Evolutionary conservation across 2,329 filamentous ascomycete genomes (phyloP).

Genomic region (Cytospora leucostoma): DNA sequence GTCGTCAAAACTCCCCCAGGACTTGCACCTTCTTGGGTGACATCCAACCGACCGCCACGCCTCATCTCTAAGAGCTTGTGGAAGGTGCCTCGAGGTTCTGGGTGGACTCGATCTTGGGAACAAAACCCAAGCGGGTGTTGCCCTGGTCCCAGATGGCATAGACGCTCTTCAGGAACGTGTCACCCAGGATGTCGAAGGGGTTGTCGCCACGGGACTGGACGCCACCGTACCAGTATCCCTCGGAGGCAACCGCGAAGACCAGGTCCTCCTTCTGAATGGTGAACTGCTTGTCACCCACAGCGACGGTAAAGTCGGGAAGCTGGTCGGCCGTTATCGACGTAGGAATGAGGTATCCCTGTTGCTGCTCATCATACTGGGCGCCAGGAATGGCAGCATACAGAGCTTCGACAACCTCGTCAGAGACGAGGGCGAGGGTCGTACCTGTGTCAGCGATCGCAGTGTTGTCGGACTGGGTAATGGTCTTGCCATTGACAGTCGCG

Average conservation of each 20-base stretch:
- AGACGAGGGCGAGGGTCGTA: slow-evolving; percentile 67
- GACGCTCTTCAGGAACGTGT: slow-evolving; percentile 63
- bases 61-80: slow-evolving; percentile 11
- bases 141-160: slow-evolving; percentile 69
- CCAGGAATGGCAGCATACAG: slow-evolving; percentile 67
- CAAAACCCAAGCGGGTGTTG: slow-evolving; percentile 59
- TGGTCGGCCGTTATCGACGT: slow-evolving; percentile 49
- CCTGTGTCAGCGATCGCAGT: slow-evolving; percentile 72
- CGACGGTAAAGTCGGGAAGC: slow-evolving; percentile 63
- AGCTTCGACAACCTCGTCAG: slow-evolving; percentile 60
- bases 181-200: slow-evolving; percentile 65
- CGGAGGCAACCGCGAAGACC: slow-evolving; percentile 36
- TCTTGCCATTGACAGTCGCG: slow-evolving; percentile 58
- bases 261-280: slow-evolving; percentile 53
- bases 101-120: slow-evolving; percentile 52
- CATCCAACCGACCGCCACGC: neutral
- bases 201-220: slow-evolving; percentile 63
- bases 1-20: neutral
- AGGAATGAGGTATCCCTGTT: slow-evolving; percentile 68
- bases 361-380: slow-evolving; percentile 53
- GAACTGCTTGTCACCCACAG: slow-evolving; percentile 63
- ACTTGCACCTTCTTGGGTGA: too few species aligned
- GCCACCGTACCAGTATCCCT: slow-evolving; percentile 62
- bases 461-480: slow-evolving; percentile 54
- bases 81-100: slow-evolving; percentile 37